Evolutionary conservation across 2,329 filamentous ascomycete genomes (phyloP).

Genomic region (Aspergillus clavatus): DNA sequence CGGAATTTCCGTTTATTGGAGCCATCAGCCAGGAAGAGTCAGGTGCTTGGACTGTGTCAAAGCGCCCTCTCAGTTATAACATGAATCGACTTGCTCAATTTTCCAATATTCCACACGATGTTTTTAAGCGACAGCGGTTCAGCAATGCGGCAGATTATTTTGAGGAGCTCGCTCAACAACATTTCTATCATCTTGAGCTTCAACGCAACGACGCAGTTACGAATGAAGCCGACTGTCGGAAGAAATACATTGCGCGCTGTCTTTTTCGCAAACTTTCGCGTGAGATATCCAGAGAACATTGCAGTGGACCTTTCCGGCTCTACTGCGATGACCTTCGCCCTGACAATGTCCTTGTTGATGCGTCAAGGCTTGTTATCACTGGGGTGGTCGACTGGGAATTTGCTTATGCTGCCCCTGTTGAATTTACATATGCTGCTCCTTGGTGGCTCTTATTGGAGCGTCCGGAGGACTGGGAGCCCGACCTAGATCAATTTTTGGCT

Average conservation of each 20-base stretch:
- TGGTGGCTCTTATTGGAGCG: constrained; percentile 26
- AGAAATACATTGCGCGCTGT: constrained; percentile 24
- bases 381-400: constrained; percentile 28
- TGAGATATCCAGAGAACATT: constrained; percentile 14
- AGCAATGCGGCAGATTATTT: constrained; percentile 24
- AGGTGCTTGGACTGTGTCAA: constrained; percentile 12
- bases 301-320: constrained; percentile 24
- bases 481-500: constrained; percentile 21
- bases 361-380: constrained; percentile 14
- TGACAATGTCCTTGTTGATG: constrained; percentile 23
- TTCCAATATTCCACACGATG: constrained; percentile 14
- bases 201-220: constrained; percentile 27
- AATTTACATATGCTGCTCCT: constrained; percentile 21
- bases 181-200: constrained; percentile 23
- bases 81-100: constrained; percentile 27
- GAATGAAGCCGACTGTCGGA: constrained; percentile 20
- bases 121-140: constrained; percentile 17
- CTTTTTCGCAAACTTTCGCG: constrained; percentile 21
- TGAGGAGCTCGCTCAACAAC: constrained; percentile 21
- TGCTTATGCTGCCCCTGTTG: constrained; percentile 22
- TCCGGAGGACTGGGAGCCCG: constrained; percentile 25
- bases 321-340: constrained; percentile 30
- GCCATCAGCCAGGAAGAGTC: constrained; percentile 12
- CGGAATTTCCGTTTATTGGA: constrained; percentile 23
- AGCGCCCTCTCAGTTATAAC: constrained; percentile 21